These are phyloP conservation scores for Neurospora sp. DNA, from an alignment of 495 filamentous ascomycete species.

Conservation along the genomic window DNA sequence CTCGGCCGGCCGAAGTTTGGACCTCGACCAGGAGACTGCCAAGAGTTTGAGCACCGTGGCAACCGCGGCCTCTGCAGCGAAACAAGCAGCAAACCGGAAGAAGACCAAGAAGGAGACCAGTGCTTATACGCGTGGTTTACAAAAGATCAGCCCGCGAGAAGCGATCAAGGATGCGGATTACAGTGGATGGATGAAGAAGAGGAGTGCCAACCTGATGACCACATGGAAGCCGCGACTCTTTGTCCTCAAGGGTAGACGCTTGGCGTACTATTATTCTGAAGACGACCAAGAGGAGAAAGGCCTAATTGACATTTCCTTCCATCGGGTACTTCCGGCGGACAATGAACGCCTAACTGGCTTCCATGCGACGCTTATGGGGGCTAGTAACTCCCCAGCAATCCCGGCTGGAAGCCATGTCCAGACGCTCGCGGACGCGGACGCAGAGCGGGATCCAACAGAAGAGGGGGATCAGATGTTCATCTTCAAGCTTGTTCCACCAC, in stretches of 20 bases:
- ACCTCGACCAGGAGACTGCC: slow-evolving; percentile 58
- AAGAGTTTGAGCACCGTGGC: slow-evolving; percentile 43
- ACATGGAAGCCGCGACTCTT: slow-evolving; percentile 96
- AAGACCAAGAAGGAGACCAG: slow-evolving; percentile 86
- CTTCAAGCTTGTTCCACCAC: slow-evolving; percentile 94
- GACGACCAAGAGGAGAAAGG: slow-evolving; percentile 86
- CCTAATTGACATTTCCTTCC: slow-evolving; percentile 92
- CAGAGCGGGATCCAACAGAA: slow-evolving; percentile 31
- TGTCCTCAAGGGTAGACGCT: slow-evolving; percentile 76
- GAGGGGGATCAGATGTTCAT: slow-evolving; percentile 68
- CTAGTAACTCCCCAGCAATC: slow-evolving; percentile 62
- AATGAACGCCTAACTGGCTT: slow-evolving; percentile 81
- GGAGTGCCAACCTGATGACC: slow-evolving; percentile 86
- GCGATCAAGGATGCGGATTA: slow-evolving; percentile 85
- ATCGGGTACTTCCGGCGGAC: slow-evolving; percentile 91
- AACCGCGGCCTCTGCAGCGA: slow-evolving; percentile 28
- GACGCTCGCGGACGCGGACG: slow-evolving; percentile 39
- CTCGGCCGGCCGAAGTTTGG: slow-evolving; percentile 69
- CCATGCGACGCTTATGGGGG: slow-evolving; percentile 85
- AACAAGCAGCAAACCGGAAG: slow-evolving; percentile 39
- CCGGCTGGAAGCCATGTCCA: slow-evolving; percentile 54
- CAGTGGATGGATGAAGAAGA: slow-evolving; percentile 99
- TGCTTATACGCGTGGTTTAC: slow-evolving; percentile 80
- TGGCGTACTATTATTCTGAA: slow-evolving; percentile 95
- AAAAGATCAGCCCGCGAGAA: slow-evolving; percentile 71